These are phyloP conservation scores for Erodium chrysanthum DNA, from an alignment of 441 rosid species.

Conservation along the genomic window DNA sequence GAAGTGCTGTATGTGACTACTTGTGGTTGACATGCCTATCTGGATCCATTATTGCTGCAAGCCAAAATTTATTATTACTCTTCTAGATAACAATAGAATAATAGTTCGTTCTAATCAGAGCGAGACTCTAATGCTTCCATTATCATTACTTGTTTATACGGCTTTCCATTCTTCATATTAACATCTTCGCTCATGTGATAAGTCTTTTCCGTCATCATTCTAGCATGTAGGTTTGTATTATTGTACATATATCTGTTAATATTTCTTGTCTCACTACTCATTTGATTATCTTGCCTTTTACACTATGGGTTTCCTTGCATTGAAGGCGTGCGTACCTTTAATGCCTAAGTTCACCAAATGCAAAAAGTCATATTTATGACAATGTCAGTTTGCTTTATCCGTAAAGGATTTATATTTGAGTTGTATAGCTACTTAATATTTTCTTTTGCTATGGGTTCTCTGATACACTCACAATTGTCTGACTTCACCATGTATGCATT, in stretches of 20 bases:
- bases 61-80: not conserved
- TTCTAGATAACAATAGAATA: not conserved
- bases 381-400: not conserved
- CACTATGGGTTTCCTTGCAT: not conserved
- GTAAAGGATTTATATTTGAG: no score
- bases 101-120: not conserved
- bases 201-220: no score
- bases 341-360: not conserved
- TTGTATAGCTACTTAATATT: not conserved
- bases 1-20: not conserved
- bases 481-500: no score
- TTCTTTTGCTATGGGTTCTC: not conserved
- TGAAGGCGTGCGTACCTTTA: not conserved
- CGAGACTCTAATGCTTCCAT: not conserved
- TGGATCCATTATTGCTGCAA: not conserved
- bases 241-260: not conserved
- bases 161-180: no score
- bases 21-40: not conserved
- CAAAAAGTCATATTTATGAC: not conserved
- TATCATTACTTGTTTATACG: not conserved
- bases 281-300: no score
- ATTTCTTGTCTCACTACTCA: not conserved
- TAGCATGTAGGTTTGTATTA: not conserved
- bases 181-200: no score
- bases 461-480: not conserved